Conservation (phyloP, 2,329 filamentous ascomycete species). For the Diaporthe vaccinii region DNA sequence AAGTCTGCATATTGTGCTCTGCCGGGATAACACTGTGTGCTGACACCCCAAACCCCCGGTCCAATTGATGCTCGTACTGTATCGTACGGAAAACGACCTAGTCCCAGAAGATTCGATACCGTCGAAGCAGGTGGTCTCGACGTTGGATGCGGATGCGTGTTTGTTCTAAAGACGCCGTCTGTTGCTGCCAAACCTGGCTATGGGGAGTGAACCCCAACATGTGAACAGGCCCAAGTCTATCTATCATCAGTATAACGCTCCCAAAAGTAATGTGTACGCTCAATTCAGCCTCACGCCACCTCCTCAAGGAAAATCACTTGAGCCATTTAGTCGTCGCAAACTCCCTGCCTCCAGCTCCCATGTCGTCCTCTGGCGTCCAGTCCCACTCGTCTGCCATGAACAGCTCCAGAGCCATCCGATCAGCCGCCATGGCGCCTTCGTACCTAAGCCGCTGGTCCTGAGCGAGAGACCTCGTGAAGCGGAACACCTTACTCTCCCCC, state of each 20-base stretch:
- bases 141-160: neutral
- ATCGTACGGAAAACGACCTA: no score
- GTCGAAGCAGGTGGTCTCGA: neutral
- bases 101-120: neutral
- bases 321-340: constrained; percentile 34
- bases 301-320: constrained; percentile 1
- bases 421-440: constrained; percentile 63
- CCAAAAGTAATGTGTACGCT: neutral
- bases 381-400: constrained; percentile 72
- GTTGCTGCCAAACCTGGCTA: neutral
- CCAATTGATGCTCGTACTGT: neutral
- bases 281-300: neutral
- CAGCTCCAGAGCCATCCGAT: constrained; percentile 64
- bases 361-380: constrained; percentile 66
- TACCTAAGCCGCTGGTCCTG: constrained; percentile 64
- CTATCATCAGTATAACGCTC: neutral
- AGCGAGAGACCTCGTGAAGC: constrained; percentile 65
- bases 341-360: constrained; percentile 26
- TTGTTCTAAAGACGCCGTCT: neutral
- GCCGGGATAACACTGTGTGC: neutral
- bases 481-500: constrained; percentile 52
- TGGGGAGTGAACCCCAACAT: neutral
- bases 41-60: neutral
- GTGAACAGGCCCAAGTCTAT: neutral
- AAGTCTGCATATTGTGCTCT: neutral